Evolutionary conservation across 2,329 filamentous ascomycete species (phyloP).

Genomic region (Beauveria caledonica): DNA sequence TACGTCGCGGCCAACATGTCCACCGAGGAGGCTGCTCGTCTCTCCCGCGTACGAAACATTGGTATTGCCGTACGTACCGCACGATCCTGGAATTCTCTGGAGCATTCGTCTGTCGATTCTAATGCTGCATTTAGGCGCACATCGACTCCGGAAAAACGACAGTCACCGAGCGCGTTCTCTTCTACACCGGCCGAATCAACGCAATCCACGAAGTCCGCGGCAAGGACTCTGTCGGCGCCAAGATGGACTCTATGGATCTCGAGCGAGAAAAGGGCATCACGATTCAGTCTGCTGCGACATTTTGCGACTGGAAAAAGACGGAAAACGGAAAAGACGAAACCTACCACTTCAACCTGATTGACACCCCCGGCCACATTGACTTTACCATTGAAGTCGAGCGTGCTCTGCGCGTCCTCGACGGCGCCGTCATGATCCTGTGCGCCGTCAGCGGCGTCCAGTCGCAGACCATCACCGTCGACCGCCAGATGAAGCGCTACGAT

Average conservation of each 20-base stretch:
- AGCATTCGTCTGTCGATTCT: constrained; percentile 9
- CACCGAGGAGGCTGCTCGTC: constrained; percentile 66
- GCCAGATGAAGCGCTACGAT: constrained; percentile 98
- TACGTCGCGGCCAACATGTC: constrained; percentile 70
- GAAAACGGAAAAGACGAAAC: constrained; percentile 77
- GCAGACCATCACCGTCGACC: constrained; percentile 95
- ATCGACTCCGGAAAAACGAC: constrained; percentile 99
- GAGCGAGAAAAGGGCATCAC: constrained; percentile 98
- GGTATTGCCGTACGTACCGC: constrained; percentile 75
- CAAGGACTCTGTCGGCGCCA: constrained; percentile 89
- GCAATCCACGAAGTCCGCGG: constrained; percentile 94
- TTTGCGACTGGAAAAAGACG: constrained; percentile 92
- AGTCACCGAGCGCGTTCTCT: constrained; percentile 89
- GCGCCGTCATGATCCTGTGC: constrained; percentile 96
- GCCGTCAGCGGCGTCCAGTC: constrained; percentile 95
- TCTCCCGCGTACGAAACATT: constrained; percentile 86
- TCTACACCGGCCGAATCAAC: constrained; percentile 96
- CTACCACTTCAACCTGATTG: constrained; percentile 97
- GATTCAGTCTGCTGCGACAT: constrained; percentile 96
- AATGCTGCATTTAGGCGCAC: constrained; percentile 58
- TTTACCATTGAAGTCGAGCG: constrained; percentile 99
- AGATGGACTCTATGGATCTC: constrained; percentile 99
- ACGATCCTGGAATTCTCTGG: background rate
- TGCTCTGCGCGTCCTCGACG: constrained; percentile 87
- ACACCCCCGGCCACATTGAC: constrained; percentile 97